Evolutionary conservation across 2,329 filamentous ascomycete genomes (phyloP).

Genomic region (Calonectria hongkongensis): DNA sequence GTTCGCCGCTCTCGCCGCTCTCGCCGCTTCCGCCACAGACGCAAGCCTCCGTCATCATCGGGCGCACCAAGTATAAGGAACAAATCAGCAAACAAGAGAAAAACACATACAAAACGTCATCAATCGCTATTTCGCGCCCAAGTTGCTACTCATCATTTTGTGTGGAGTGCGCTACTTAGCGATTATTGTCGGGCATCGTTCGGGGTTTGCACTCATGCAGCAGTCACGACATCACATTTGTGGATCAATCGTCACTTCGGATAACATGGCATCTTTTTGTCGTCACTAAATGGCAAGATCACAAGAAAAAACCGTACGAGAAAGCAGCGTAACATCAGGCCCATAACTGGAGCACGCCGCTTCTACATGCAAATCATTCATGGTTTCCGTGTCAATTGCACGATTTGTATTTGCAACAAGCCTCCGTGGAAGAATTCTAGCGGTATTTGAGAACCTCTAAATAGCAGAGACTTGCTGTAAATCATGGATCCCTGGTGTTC

Average conservation of each 20-base stretch:
- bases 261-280: neutral
- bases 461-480: neutral
- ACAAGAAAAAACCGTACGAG: neutral
- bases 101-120: neutral
- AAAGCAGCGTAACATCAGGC: neutral
- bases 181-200: neutral
- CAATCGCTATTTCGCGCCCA: neutral
- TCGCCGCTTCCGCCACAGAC: neutral
- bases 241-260: neutral
- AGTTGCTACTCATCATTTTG: neutral
- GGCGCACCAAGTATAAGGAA: neutral
- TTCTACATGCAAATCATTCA: neutral
- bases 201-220: conserved; percentile 4
- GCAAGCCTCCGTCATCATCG: neutral
- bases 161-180: neutral
- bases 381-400: neutral
- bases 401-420: neutral
- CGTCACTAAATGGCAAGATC: neutral
- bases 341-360: too few species aligned
- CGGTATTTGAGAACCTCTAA: neutral
- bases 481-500: neutral
- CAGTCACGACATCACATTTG: neutral
- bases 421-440: neutral
- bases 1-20: neutral
- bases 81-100: neutral